These are phyloP conservation scores for Elsinoe perseae DNA, from an alignment of 2,329 filamentous ascomycete genomes.

Conservation along the genomic window DNA sequence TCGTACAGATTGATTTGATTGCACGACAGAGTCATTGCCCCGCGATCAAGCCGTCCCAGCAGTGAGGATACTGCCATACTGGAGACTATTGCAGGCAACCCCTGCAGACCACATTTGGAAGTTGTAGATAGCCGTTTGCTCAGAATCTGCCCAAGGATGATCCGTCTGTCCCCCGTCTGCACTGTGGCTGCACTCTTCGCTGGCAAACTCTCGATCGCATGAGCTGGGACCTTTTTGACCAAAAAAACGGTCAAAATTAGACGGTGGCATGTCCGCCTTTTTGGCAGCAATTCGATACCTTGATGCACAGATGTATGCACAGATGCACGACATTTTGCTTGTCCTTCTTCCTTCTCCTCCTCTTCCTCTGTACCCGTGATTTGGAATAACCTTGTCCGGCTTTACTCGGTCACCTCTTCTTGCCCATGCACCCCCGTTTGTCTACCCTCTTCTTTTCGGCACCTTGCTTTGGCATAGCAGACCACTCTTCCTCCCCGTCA, in stretches of 20 bases:
- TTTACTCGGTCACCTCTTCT: constrained; percentile 1
- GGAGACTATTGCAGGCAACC: background rate
- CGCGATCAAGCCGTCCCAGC: background rate
- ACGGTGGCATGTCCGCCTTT: background rate
- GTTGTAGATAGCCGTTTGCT: constrained; percentile 13
- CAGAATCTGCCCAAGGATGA: background rate
- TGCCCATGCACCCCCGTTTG: constrained; percentile 2
- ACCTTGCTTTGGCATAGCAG: background rate
- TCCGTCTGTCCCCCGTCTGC: background rate
- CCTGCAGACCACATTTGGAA: constrained; percentile 14
- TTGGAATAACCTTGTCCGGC: constrained; percentile 6
- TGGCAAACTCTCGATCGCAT: constrained; percentile 6
- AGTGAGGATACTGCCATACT: background rate
- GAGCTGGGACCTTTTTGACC: background rate
- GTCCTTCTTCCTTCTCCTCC: background rate
- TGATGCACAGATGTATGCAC: background rate
- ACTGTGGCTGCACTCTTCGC: background rate
- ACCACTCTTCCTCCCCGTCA: background rate
- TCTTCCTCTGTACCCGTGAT: background rate
- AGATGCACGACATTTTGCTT: constrained; percentile 3
- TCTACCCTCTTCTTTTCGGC: background rate
- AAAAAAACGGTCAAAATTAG: background rate
- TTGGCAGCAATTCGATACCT: background rate
- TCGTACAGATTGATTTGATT: background rate
- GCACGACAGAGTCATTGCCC: background rate